Conservation (phyloP, 2,329 filamentous ascomycete genomes). For the Ophioceras dolichostomum region DNA sequence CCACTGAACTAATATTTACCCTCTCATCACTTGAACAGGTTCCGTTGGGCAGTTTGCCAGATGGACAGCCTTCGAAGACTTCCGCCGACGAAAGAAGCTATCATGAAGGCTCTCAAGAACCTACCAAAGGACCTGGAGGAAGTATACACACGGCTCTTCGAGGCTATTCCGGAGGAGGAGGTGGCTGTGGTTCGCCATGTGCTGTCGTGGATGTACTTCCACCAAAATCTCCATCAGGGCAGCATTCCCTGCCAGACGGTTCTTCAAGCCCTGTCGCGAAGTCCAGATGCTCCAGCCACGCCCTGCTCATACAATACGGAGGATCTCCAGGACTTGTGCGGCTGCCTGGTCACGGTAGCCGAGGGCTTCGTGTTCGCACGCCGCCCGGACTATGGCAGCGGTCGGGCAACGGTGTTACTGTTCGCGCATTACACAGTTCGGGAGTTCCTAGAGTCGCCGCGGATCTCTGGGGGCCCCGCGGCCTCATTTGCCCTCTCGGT, state of each 20-base stretch:
- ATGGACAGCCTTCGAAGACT: conserved; percentile 6
- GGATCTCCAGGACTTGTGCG: background rate
- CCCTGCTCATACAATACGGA: background rate
- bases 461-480: background rate
- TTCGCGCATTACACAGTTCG: conserved; percentile 2
- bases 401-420: background rate
- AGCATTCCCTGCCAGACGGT: background rate
- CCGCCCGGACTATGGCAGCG: background rate
- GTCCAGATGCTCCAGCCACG: background rate
- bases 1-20: too few relatives aligned
- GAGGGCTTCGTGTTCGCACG: background rate
- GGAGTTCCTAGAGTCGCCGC: background rate
- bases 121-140: conserved; percentile 6
- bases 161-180: background rate
- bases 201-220: background rate
- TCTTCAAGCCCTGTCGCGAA: background rate
- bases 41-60: conserved; percentile 10
- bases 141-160: background rate
- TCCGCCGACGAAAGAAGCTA: background rate
- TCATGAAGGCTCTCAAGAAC: conserved; percentile 1
- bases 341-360: background rate
- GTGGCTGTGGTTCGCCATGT: background rate
- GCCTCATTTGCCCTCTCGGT: background rate
- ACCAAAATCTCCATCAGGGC: background rate
- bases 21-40: conserved; percentile 5